Evolutionary conservation across 306 rosid species (phyloP), one percentile per base, ranked within the genome.

Genomic region (Trifolium fragiferum): DNA sequence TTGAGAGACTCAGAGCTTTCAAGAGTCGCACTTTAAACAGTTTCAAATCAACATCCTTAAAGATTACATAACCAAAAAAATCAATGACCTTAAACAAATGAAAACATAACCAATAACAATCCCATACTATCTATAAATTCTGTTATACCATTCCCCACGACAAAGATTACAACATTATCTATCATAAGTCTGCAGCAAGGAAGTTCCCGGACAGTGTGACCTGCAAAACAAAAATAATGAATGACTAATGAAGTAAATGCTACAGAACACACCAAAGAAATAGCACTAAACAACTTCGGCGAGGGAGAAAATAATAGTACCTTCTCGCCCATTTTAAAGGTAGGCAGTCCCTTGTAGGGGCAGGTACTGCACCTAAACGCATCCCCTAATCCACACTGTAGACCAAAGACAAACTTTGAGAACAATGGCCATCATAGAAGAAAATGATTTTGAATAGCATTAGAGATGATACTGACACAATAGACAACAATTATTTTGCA

Each of bases 321-420:
- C 99, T 94, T 94, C 80, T 94, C 95, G 16, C 98, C 98, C 46
- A 90, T 89, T 84, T 92, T 92, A 85, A 94, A 94, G 23, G 93
- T 69, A 72, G 97, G 96, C 73, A 94, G 92, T 54, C 99, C 99
- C 83, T 90, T 94, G 88, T 92, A 94, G 25, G 99, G 99, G 80
- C 99, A 94, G 5, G 98, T 87, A 68, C 89, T 14, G 78, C 99
- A 94, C 76, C 99, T 92, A 72, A 94, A 94, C 70, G 99, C 99
- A 81, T 94, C 99, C 37, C 99, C 97, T 9, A 94, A 84, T 8
- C 97, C 97, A 87, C 99, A 94, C 99, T 94, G 95, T 84, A 86
- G 62, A 57, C 73, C 4, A 78, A 41, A 80, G 23, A 67, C 67
- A 76, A 76, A 16, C 71, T 76, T 74, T 85, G 16, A 86, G 85